Conservation (phyloP, 2,329 filamentous ascomycete species). For the Parastagonospora avenae region DNA sequence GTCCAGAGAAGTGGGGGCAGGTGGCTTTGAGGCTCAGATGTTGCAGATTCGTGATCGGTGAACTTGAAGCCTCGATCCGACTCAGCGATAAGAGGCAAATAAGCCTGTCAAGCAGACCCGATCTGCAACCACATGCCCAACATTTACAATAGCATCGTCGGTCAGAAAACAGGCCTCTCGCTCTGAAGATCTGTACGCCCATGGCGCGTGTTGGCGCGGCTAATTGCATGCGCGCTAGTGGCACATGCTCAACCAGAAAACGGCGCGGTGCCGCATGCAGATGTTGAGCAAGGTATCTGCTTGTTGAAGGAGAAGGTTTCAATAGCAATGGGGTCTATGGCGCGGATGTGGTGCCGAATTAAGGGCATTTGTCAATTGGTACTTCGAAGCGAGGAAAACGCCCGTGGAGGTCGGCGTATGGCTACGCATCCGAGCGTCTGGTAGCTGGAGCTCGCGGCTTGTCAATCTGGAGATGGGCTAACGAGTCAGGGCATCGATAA, state of each 20-base stretch:
- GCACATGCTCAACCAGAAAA: conserved; percentile 9
- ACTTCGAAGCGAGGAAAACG: neutral
- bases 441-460: conserved; percentile 13
- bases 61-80: neutral
- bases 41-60: neutral
- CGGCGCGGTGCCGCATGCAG: neutral
- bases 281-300: conserved; percentile 6
- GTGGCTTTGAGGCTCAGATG: conserved; percentile 5
- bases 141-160: conserved; percentile 4
- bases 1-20: conserved; percentile 2
- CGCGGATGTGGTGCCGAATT: conserved; percentile 7
- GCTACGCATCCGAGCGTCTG: conserved; percentile 14
- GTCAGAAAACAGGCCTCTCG: conserved; percentile 4
- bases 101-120: neutral
- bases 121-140: neutral
- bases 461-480: conserved; percentile 15
- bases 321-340: conserved; percentile 1
- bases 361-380: neutral
- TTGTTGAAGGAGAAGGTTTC: conserved; percentile 1
- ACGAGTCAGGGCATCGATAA: neutral
- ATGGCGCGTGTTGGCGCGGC: conserved; percentile 15
- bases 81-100: neutral
- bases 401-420: conserved; percentile 9
- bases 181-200: conserved; percentile 4
- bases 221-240: conserved; percentile 22